phyloP scores from a whole-genome alignment of 495 filamentous ascomycete genomes.

The Hapsidospora chrysogenum region DNA sequence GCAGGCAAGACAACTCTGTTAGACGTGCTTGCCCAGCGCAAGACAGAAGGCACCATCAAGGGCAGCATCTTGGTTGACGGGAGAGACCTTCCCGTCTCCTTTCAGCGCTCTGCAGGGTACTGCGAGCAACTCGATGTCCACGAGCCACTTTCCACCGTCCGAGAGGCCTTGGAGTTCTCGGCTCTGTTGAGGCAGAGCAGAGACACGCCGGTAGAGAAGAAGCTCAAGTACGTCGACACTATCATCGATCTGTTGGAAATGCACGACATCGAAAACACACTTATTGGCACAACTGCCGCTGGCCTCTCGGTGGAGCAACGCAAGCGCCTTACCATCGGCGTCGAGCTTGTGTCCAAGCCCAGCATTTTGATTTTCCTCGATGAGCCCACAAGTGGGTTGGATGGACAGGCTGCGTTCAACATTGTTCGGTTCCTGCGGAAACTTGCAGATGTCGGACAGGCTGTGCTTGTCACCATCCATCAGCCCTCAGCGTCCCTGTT shows the following conservation, averaged over 20 bases:
- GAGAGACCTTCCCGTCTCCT: slow-evolving; percentile 40
- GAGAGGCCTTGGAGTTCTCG: slow-evolving; percentile 67
- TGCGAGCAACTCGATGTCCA: slow-evolving; percentile 82
- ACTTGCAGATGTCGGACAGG: slow-evolving; percentile 58
- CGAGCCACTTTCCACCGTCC: slow-evolving; percentile 63
- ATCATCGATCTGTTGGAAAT: slow-evolving; percentile 78
- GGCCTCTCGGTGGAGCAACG: slow-evolving; percentile 51
- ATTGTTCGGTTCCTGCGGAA: slow-evolving; percentile 79
- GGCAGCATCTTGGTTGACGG: slow-evolving; percentile 73
- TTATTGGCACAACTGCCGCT: slow-evolving; percentile 65
- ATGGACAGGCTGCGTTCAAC: slow-evolving; percentile 67
- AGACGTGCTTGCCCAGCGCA: slow-evolving; percentile 57
- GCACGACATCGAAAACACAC: slow-evolving; percentile 61
- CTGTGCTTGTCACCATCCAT: slow-evolving; percentile 77
- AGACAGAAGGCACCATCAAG: slow-evolving; percentile 50
- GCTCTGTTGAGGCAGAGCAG: slow-evolving; percentile 70
- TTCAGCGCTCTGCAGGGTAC: slow-evolving; percentile 65
- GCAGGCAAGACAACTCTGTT: slow-evolving; percentile 61
- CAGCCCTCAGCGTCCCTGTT: slow-evolving; percentile 49
- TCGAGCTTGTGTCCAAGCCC: slow-evolving; percentile 81
- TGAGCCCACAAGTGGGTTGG: slow-evolving; percentile 72
- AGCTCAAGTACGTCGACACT: slow-evolving; percentile 68
- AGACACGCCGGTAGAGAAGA: slow-evolving; percentile 45
- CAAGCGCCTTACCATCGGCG: slow-evolving; percentile 71
- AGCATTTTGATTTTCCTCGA: slow-evolving; percentile 61